These are phyloP conservation scores for Nymphaea thermarum DNA, from an alignment of 164 flowering plant genomes.

Conservation along the genomic window DNA sequence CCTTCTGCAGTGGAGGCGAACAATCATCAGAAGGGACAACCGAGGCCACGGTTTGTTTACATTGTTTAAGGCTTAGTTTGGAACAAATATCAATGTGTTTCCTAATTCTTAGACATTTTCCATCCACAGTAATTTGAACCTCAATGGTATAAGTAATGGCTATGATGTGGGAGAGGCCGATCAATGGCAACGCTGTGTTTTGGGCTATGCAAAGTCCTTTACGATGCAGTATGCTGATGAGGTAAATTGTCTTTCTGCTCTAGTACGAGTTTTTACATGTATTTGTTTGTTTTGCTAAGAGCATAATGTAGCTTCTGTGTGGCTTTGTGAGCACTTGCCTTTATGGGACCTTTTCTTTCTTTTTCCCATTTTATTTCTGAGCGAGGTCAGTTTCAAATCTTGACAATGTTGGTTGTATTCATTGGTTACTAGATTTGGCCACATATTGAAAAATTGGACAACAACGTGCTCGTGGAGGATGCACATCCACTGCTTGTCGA, in stretches of 20 bases:
- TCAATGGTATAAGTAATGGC: constrained; percentile 8
- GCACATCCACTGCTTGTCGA: constrained; percentile 53
- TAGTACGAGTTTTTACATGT: background rate
- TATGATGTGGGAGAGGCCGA: constrained; percentile 59
- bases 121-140: background rate
- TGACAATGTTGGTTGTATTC: background rate
- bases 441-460: constrained; percentile 66
- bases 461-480: constrained; percentile 52
- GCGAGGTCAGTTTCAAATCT: background rate
- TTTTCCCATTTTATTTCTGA: no score
- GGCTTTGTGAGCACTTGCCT: no score
- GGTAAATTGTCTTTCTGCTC: constrained; percentile 26
- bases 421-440: constrained; percentile 65
- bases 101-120: background rate
- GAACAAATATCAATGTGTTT: background rate
- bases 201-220: constrained; percentile 84
- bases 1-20: constrained; percentile 68
- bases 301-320: no score
- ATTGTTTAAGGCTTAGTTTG: background rate
- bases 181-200: constrained; percentile 82
- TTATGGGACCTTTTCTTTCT: no score
- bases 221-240: constrained; percentile 90
- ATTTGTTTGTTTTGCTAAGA: background rate
- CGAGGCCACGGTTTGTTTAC: constrained; percentile 36
- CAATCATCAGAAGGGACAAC: constrained; percentile 34